Evolutionary conservation across 83 land plant species (phyloP).

Genomic region (Picea abies): DNA sequence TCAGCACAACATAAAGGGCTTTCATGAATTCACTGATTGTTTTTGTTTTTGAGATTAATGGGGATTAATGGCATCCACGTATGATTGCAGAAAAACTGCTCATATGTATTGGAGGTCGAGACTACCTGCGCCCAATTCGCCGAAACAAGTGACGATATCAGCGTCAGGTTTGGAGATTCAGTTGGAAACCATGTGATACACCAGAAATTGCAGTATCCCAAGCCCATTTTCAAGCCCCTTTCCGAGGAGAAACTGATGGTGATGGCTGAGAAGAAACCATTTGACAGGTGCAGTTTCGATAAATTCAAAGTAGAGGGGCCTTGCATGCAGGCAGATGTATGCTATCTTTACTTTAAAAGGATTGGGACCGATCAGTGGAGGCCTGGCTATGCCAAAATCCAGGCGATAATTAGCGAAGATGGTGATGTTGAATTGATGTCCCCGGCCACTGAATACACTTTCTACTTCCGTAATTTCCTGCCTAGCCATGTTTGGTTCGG

Average conservation of each 20-base stretch:
- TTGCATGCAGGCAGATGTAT: slow-evolving; percentile 29
- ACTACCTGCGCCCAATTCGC: slow-evolving; percentile 33
- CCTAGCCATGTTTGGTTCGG: slow-evolving; percentile 38
- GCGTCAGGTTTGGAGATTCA: slow-evolving; percentile 36
- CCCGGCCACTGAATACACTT: slow-evolving; percentile 15
- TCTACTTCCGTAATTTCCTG: slow-evolving; percentile 27
- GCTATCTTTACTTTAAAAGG: slow-evolving; percentile 38
- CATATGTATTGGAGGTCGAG: slow-evolving; percentile 20
- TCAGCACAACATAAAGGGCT: too few species aligned
- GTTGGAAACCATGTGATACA: slow-evolving; percentile 22
- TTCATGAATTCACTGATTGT: too few species aligned
- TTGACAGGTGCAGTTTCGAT: slow-evolving; percentile 31
- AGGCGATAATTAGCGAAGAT: neutral
- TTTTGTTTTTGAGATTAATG: too few species aligned
- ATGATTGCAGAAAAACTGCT: slow-evolving; percentile 18
- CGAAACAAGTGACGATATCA: slow-evolving; percentile 29
- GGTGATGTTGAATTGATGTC: neutral
- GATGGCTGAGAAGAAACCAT: slow-evolving; percentile 27
- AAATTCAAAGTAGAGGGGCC: slow-evolving; percentile 25
- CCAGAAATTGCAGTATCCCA: slow-evolving; percentile 21
- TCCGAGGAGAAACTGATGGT: slow-evolving; percentile 5
- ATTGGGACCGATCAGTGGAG: slow-evolving; percentile 34
- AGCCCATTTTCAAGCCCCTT: slow-evolving; percentile 12
- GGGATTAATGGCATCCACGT: too few species aligned
- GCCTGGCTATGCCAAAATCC: slow-evolving; percentile 34